Conservation (phyloP, 1,284 basidiomycete genomes). For the Abortiporus biennis region DNA sequence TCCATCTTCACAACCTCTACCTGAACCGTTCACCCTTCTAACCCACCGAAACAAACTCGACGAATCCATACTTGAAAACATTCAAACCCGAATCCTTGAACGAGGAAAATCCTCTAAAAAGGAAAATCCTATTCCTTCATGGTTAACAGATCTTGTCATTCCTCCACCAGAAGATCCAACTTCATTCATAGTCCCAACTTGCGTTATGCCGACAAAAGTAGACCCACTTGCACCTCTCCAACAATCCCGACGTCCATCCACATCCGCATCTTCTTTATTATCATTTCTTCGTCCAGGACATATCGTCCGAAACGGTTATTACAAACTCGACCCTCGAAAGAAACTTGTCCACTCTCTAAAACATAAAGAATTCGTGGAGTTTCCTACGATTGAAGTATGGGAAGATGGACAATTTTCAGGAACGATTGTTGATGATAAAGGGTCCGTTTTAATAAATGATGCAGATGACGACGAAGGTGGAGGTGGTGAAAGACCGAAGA, state of each 20-base stretch:
- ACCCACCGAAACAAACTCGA: conserved; percentile 57
- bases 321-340: conserved; percentile 46
- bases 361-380: conserved; percentile 71
- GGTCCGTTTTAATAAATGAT: conserved; percentile 32
- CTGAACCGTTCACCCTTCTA: conserved; percentile 41
- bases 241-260: conserved; percentile 13
- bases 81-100: conserved; percentile 40
- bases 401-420: conserved; percentile 53
- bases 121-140: conserved; percentile 35
- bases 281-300: conserved; percentile 21
- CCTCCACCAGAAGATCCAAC: conserved; percentile 51
- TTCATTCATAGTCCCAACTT: conserved; percentile 48
- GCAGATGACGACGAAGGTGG: conserved; percentile 27
- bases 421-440: conserved; percentile 46
- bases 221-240: conserved; percentile 27
- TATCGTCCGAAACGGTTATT: conserved; percentile 35
- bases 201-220: conserved; percentile 46
- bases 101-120: conserved; percentile 32
- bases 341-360: conserved; percentile 45
- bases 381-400: conserved; percentile 73
- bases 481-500: conserved; percentile 44
- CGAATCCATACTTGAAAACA: conserved; percentile 40
- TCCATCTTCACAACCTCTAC: conserved; percentile 30
- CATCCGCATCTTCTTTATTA: background rate
- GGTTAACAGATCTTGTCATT: conserved; percentile 46